Evolutionary conservation across 352 stramenopile genomes (phyloP), one percentile per base, ranked within the genome.

Genomic region (Phytopythium sindhum): DNA sequence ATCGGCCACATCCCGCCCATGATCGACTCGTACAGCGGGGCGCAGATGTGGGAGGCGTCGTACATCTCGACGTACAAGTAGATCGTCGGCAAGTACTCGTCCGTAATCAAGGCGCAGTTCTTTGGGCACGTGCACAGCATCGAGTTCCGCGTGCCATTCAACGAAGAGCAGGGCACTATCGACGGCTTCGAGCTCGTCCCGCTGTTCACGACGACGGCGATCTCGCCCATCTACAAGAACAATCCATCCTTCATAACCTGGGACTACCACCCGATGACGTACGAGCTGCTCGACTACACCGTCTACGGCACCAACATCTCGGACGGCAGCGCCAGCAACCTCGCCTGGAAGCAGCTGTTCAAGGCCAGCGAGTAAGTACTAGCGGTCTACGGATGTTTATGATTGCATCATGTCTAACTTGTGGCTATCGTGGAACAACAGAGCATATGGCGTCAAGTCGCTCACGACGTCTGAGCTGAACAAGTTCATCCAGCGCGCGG

Each of bases 91-190:
- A 23, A 75, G 26, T 93, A 83, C 62, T 19, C 71, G 0, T 65
- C 84, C 37, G 72, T 89, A 33, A 68, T 97, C 41, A 89, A 97
- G 64, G 75, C 79, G 11, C 85, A 94, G 68, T 72, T 98, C 58
- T 98, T 96, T 84, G 93, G 86, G 1, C 93, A 98, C 75, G 75
- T 97, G 1, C 91, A 98, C 73, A 90, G 78, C 23, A 77, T 97
- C 65, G 93, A 98, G 71, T 93, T 97, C 69, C 88, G 93, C 23
- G 67, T 90, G 7, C 73, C 78, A 19, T 45, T 77, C 1, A 28
- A 50, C 4, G 60, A 60, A 12, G 69, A 76, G 31, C 63, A 76
- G 57, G 47, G 54, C 11, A 48, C 35, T 2, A 55, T 64, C 52
- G 23, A 67, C 1, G 65, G 66, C 8, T 56, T 64, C 8, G 68